Conservation (phyloP, 2,329 filamentous ascomycete genomes). For the Dactylellina sp. region DNA sequence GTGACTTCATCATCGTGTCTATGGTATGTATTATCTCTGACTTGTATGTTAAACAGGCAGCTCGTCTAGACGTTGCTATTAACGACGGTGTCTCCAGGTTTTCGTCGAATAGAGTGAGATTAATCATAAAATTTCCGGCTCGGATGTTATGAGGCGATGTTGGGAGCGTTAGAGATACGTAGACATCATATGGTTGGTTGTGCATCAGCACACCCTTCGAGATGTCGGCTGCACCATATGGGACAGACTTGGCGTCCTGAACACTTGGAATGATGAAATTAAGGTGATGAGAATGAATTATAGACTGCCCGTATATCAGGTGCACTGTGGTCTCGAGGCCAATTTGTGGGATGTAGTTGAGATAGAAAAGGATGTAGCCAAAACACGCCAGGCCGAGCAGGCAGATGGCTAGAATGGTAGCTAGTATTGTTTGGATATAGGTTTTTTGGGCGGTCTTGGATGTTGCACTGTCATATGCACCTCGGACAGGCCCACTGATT, state of each 20-base stretch:
- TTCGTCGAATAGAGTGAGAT: conserved; percentile 73
- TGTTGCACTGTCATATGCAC: conserved; percentile 62
- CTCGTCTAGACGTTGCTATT: conserved; percentile 75
- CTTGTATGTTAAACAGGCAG: conserved; percentile 82
- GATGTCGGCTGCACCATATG: conserved; percentile 69
- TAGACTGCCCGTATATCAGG: conserved; percentile 73
- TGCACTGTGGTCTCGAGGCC: conserved; percentile 73
- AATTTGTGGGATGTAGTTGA: conserved; percentile 75
- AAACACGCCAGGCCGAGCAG: conserved; percentile 71
- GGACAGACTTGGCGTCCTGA: conserved; percentile 60
- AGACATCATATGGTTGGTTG: conserved; percentile 86
- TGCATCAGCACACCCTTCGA: conserved; percentile 70
- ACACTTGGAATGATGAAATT: conserved; percentile 19
- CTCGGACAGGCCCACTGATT: conserved; percentile 14
- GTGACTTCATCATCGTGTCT: conserved; percentile 57
- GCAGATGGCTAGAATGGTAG: conserved; percentile 66
- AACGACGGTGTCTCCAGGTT: conserved; percentile 63
- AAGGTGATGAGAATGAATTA: conserved; percentile 23
- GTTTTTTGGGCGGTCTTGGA: conserved; percentile 74
- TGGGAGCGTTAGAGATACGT: conserved; percentile 79
- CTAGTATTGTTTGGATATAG: conserved; percentile 70
- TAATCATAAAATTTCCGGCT: conserved; percentile 94
- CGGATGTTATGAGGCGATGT: conserved; percentile 79
- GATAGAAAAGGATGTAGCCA: conserved; percentile 76
- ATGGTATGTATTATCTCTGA: conserved; percentile 71